These are phyloP conservation scores for Sarocladiaceae sp. DNA, from an alignment of 2,329 filamentous ascomycete species.

Conservation along the genomic window DNA sequence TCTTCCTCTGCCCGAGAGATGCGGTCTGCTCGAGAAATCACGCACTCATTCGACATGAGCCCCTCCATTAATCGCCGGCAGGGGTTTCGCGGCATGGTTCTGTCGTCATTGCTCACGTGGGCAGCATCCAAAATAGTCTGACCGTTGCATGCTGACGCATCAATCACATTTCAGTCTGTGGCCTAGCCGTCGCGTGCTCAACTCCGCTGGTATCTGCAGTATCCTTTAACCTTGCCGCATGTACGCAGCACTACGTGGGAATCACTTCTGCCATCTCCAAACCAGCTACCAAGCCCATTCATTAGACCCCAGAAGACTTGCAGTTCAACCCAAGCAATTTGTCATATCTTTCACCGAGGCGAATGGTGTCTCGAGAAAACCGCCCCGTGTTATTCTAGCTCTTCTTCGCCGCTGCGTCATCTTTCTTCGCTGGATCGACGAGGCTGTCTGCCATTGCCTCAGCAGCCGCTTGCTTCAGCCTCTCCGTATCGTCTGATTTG, in stretches of 20 bases:
- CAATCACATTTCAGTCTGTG: no score
- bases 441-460: conserved; percentile 54
- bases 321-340: no score
- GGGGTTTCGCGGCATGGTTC: not conserved
- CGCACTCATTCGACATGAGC: not conserved
- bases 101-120: conserved; percentile 9
- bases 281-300: no score
- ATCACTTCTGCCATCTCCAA: not conserved
- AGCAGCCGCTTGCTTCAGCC: conserved; percentile 58
- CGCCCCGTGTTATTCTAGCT: no score
- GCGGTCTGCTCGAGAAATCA: conserved; percentile 1
- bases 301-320: no score
- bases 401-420: conserved; percentile 1
- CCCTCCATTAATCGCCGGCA: not conserved
- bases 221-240: not conserved
- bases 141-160: no score
- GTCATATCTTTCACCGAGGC: no score
- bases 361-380: no score
- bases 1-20: not conserved
- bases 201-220: not conserved
- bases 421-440: conserved; percentile 33
- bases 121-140: not conserved
- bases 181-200: no score
- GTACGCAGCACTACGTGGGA: not conserved
- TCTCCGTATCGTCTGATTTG: conserved; percentile 53